Conservation (phyloP, 192 early-diverging fungal genomes). For the Chytriomyces hyalinus region DNA sequence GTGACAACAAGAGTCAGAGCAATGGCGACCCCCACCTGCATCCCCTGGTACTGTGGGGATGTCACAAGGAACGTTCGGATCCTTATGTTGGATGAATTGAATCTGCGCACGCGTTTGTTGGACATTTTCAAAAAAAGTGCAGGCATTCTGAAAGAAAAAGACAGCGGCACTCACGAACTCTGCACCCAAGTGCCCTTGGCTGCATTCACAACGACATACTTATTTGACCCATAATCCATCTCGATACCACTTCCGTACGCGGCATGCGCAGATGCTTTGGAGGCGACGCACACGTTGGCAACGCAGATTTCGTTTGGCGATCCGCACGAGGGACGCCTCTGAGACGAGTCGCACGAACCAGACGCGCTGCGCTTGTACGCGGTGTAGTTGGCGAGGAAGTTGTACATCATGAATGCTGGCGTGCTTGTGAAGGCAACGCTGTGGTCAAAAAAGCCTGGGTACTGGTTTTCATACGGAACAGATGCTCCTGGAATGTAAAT, state of each 20-base stretch:
- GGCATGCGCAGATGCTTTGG: slow-evolving; percentile 44
- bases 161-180: slow-evolving; percentile 30
- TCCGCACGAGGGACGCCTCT: not conserved
- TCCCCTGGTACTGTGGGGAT: slow-evolving; percentile 40
- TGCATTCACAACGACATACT: slow-evolving; percentile 54
- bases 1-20: slow-evolving; percentile 31
- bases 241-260: slow-evolving; percentile 60
- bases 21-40: slow-evolving; percentile 46
- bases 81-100: slow-evolving; percentile 22
- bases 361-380: not conserved
- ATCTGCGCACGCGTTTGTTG: not conserved
- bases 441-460: slow-evolving; percentile 11
- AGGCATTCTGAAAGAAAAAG: not conserved
- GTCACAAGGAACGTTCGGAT: slow-evolving; percentile 44
- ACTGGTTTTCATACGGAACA: slow-evolving; percentile 2
- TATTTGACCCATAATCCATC: slow-evolving; percentile 40
- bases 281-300: slow-evolving; percentile 35
- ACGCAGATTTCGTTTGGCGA: slow-evolving; percentile 30
- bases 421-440: slow-evolving; percentile 13
- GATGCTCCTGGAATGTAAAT: not conserved
- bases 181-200: slow-evolving; percentile 50
- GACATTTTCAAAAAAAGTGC: not conserved
- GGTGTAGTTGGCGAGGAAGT: slow-evolving; percentile 37
- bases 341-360: slow-evolving; percentile 1
- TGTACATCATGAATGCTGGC: slow-evolving; percentile 18